Base-by-base conservation (phyloP, 106 monocot species). In the Narthecium ossifragum region DNA sequence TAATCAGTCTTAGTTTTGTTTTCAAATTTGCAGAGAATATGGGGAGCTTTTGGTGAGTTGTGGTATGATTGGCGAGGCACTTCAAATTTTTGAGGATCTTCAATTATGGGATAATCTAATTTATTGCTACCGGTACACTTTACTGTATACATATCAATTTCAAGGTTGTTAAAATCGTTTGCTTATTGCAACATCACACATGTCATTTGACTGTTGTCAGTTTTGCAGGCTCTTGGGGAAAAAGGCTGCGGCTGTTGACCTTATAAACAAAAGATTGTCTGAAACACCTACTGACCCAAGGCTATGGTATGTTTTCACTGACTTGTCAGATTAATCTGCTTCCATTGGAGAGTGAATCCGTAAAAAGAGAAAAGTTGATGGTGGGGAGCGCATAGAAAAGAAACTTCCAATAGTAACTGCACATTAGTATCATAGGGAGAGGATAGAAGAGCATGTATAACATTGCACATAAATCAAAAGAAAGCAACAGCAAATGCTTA, bases 31-130 rank as follows among this genome's bases (percentile, higher is more conserved):
- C 76, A 98, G 96, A 75, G 84, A 98, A 67, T 91, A 88, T 62
- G 81, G 81, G 18, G 81, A 78, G 28, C 76, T 91, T 24, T 67
- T 74, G 58, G 73, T 91, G 25, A 74, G 90, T 38, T 83, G 76
- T 81, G 91, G 91, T 33, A 38, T 98, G 68, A 63, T 81, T 66
- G 81, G 84, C 13, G 98, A 98, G 71, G 98, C 98, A 33, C 66
- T 98, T 2, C 75, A 70, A 56, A 82, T 79, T 64, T 91, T 91
- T 75, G 87, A 90, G 71, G 98, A 98, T 57, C 98, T 98, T 67
- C 87, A 98, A 70, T 73, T 98, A 48, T 98, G 98, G 98, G 84
- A 91, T 61, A 82, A 85, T 69, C 73, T 91, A 26, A 98, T 98
- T 33, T 62, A 80, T 64, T 98, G 98, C 59, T 98, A 98, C 27